Conservation (phyloP, 2,329 filamentous ascomycete species). For the Xylariaceae sp. region DNA sequence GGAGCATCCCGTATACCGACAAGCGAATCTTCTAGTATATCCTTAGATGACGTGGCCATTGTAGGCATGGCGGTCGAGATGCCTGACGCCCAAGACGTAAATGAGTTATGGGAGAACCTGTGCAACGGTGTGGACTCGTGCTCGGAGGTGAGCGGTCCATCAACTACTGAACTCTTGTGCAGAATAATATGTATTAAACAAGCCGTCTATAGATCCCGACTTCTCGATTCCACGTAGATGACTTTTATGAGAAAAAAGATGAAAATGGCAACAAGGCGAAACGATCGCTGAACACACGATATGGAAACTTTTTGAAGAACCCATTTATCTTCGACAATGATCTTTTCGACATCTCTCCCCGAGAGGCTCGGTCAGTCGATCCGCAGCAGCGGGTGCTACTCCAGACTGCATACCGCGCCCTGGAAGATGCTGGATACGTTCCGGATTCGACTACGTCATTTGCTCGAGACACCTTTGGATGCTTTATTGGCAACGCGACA, state of each 20-base stretch:
- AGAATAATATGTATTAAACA: neutral
- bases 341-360: conserved; percentile 25
- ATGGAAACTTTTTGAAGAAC: conserved; percentile 18
- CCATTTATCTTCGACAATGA: conserved; percentile 21
- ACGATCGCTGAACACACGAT: conserved; percentile 11
- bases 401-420: conserved; percentile 11
- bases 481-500: conserved; percentile 16
- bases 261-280: conserved; percentile 8
- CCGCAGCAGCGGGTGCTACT: conserved; percentile 17
- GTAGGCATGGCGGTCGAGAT: conserved; percentile 18
- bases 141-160: conserved; percentile 7
- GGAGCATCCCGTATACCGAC: neutral
- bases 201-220: conserved; percentile 4
- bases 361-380: conserved; percentile 19
- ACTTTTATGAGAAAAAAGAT: conserved; percentile 14
- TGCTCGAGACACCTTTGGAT: conserved; percentile 14
- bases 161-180: neutral
- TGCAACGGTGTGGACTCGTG: conserved; percentile 16
- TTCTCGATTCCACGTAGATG: conserved; percentile 12
- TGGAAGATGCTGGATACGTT: conserved; percentile 13
- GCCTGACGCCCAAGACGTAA: conserved; percentile 11
- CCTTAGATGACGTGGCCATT: conserved; percentile 18
- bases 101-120: conserved; percentile 19
- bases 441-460: conserved; percentile 14
- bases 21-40: neutral